Percentiles rank a stretch among this genome's conserved stretches.
Evolutionary conservation across 495 filamentous ascomycete genomes (phyloP).

Genomic region (Xylaria cubensis): DNA sequence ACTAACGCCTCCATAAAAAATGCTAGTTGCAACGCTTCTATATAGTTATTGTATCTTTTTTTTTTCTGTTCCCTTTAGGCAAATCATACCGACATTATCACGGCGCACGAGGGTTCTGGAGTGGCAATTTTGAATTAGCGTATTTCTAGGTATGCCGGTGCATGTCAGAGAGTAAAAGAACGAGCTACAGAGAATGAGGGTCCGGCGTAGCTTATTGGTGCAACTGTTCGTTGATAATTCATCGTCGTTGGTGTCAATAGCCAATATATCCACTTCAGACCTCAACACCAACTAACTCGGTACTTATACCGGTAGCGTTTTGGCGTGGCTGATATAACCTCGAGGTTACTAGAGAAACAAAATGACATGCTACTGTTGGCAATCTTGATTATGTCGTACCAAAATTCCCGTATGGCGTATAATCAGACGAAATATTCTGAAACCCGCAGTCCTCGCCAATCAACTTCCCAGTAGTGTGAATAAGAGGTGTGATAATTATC

Average conservation of each 20-base stretch:
- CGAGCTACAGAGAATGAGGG: not conserved
- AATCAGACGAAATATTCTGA: not conserved
- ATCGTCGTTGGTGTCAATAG: no score
- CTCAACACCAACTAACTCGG: not conserved
- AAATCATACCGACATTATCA: not conserved
- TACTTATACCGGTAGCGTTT: not conserved
- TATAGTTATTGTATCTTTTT: conserved; percentile 28
- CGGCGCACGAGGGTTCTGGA: conserved; percentile 13
- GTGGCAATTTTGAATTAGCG: not conserved
- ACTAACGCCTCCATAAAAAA: conserved; percentile 22
- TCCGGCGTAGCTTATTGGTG: not conserved
- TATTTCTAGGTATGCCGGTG: not conserved
- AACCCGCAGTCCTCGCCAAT: not conserved
- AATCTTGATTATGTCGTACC: not conserved
- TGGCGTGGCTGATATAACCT: not conserved
- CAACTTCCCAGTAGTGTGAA: not conserved
- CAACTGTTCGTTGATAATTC: not conserved
- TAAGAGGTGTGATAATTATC: not conserved
- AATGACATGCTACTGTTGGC: not conserved
- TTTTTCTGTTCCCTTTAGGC: conserved; percentile 21
- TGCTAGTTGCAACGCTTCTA: conserved; percentile 20
- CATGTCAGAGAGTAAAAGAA: not conserved
- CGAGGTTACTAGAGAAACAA: not conserved
- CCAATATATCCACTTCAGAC: not conserved
- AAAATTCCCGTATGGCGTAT: not conserved